These are phyloP conservation scores for Pseudocercospora macadamiae DNA, from an alignment of 2,329 filamentous ascomycete species.

Conservation along the genomic window DNA sequence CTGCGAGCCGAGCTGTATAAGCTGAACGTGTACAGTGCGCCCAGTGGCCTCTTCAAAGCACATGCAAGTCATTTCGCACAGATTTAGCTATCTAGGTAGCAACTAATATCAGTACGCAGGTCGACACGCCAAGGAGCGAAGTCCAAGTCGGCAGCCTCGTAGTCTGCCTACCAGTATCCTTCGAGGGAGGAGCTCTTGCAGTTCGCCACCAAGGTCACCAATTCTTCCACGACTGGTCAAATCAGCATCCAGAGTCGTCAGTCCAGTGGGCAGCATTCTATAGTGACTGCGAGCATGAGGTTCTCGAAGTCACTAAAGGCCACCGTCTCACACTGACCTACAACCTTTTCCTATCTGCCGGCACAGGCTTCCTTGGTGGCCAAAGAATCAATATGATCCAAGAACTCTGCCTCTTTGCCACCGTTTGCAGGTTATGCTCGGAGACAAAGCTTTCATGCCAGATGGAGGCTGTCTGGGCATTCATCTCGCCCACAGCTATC, in stretches of 20 bases:
- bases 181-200: constrained; percentile 7
- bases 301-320: constrained; percentile 53
- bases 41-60: constrained; percentile 9
- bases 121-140: constrained; percentile 9
- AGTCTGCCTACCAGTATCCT: constrained; percentile 7
- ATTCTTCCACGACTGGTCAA: constrained; percentile 11
- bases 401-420: background rate
- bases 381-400: background rate
- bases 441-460: background rate
- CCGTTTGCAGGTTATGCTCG: background rate
- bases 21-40: constrained; percentile 14
- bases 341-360: constrained; percentile 54
- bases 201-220: constrained; percentile 12
- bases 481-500: constrained; percentile 11
- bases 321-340: constrained; percentile 63
- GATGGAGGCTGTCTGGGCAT: background rate
- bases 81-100: background rate
- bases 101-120: background rate
- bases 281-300: constrained; percentile 58
- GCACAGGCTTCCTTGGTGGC: constrained; percentile 38
- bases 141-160: constrained; percentile 12
- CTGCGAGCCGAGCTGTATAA: constrained; percentile 14
- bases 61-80: background rate
- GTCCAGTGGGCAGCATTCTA: constrained; percentile 58
- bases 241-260: background rate